phyloP scores from a whole-genome alignment of 2,329 filamentous ascomycete species.

The Penicillium sp. region DNA sequence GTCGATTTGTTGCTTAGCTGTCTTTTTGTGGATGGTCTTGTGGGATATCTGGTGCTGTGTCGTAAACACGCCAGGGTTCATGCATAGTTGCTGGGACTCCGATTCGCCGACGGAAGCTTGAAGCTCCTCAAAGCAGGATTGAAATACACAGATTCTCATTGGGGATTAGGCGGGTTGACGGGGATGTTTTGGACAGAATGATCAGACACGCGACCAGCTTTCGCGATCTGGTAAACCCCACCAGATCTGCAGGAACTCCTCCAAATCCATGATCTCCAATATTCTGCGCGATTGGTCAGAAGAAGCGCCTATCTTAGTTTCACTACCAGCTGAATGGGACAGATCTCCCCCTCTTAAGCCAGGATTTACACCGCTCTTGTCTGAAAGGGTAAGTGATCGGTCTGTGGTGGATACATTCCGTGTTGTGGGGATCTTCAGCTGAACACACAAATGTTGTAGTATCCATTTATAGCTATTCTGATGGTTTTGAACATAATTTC shows the following conservation, averaged over 20 bases:
- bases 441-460: not conserved
- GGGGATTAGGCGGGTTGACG: not conserved
- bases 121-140: conserved; percentile 10
- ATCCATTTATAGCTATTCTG: too few species aligned
- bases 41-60: conserved; percentile 21
- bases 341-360: not conserved
- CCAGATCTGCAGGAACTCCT: not conserved
- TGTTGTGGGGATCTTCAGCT: not conserved
- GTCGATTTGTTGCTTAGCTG: conserved; percentile 22
- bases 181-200: not conserved
- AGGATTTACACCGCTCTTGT: not conserved
- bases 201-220: not conserved
- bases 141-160: conserved; percentile 12
- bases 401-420: not conserved
- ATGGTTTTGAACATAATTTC: too few species aligned
- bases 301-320: not conserved
- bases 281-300: not conserved
- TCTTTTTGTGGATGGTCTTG: conserved; percentile 19
- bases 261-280: not conserved
- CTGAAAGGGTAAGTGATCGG: not conserved
- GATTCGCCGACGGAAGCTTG: conserved; percentile 7
- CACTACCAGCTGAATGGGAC: not conserved
- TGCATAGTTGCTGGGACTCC: conserved; percentile 6
- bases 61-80: conserved; percentile 16
- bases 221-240: not conserved